Evolutionary conservation across 2,329 filamentous ascomycete species (phyloP).

Genomic region (Clarireedia sp.): DNA sequence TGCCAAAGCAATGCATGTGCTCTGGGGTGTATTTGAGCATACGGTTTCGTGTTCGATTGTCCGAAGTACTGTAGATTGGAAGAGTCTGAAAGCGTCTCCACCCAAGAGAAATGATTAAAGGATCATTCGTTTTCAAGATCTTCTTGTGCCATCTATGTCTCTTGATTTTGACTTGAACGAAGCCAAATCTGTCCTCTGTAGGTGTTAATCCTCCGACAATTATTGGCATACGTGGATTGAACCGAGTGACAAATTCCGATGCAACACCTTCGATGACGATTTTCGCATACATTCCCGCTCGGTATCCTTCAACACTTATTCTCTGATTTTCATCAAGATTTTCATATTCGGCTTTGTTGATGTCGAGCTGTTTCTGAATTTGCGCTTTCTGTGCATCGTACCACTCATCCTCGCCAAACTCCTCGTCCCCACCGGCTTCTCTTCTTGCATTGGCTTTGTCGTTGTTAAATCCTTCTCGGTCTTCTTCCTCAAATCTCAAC

Average conservation of each 20-base stretch:
- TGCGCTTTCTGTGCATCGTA: conserved; percentile 94
- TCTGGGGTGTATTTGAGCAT: conserved; percentile 99
- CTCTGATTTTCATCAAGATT: conserved; percentile 78
- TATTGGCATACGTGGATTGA: conserved; percentile 74
- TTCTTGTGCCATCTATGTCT: conserved; percentile 98
- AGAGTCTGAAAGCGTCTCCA: conserved; percentile 93
- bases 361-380: conserved; percentile 90
- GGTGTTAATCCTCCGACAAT: conserved; percentile 86
- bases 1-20: conserved; percentile 98
- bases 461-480: conserved; percentile 90
- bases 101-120: conserved; percentile 90
- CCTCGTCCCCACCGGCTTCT: conserved; percentile 57
- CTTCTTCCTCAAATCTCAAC: conserved; percentile 92
- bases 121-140: conserved; percentile 96
- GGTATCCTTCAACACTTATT: conserved; percentile 78
- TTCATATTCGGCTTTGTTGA: conserved; percentile 92
- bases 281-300: conserved; percentile 86
- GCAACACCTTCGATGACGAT: conserved; percentile 85
- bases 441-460: conserved; percentile 72
- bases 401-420: conserved; percentile 98
- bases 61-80: conserved; percentile 90
- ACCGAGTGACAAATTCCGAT: conserved; percentile 78
- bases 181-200: conserved; percentile 93
- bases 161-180: conserved; percentile 93
- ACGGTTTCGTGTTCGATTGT: conserved; percentile 85